A percentile compares a stretch with the other conserved stretches of the same genome.
Conservation (phyloP, 2,329 filamentous ascomycete genomes). For the Curvularia verruculosa region DNA sequence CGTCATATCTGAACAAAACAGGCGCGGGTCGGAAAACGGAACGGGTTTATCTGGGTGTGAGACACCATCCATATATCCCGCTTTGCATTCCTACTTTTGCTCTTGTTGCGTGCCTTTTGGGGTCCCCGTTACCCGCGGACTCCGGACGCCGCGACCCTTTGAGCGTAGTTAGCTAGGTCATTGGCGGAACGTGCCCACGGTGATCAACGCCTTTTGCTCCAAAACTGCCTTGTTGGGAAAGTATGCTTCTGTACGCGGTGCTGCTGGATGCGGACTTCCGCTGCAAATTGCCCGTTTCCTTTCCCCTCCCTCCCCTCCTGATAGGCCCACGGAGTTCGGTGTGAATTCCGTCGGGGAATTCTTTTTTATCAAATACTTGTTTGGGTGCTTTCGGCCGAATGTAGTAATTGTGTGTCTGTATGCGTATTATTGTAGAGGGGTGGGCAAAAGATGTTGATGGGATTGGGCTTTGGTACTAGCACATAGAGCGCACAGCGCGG, state of each 20-base stretch:
- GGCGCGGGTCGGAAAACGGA: not conserved
- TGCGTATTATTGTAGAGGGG: not conserved
- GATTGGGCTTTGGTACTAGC: too few relatives aligned
- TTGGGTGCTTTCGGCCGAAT: not conserved
- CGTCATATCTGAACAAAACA: too few relatives aligned
- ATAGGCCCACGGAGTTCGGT: not conserved
- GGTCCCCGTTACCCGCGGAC: not conserved
- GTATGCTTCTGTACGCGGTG: not conserved
- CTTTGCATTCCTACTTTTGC: not conserved
- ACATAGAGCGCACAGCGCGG: not conserved
- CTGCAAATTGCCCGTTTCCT: not conserved
- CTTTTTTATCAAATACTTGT: not conserved
- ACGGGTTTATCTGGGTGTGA: too few relatives aligned
- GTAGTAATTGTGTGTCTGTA: not conserved
- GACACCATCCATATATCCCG: too few relatives aligned
- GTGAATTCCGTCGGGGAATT: not conserved
- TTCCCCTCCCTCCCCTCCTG: not conserved
- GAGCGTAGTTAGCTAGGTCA: conserved; percentile 1
- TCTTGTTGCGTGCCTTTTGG: not conserved
- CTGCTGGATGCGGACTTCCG: not conserved
- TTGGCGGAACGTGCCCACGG: conserved; percentile 22
- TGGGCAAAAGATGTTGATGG: too few relatives aligned
- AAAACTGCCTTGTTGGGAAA: conserved; percentile 17
- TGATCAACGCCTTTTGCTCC: conserved; percentile 8
- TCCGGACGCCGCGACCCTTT: not conserved